A percentile compares a stretch with the other conserved stretches of the same genome.
Evolutionary conservation across 1,284 basidiomycete species (phyloP).

Genomic region (Cystobasidium slooffiae): DNA sequence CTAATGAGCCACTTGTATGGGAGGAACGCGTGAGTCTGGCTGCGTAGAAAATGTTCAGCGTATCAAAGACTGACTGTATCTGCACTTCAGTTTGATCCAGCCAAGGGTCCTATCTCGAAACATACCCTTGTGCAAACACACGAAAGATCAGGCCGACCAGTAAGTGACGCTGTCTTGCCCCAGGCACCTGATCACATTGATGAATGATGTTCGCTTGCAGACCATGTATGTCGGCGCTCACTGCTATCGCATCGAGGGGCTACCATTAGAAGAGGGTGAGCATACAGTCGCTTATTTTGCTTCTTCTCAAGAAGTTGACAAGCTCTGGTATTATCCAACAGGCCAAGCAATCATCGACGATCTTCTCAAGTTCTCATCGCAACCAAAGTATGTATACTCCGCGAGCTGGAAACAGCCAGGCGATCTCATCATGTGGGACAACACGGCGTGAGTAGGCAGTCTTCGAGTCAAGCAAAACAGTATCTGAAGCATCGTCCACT

Average conservation of each 20-base stretch:
- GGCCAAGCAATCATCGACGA: slow-evolving; percentile 50
- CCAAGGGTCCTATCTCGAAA: slow-evolving; percentile 21
- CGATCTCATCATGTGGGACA: slow-evolving; percentile 51
- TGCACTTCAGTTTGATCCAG: slow-evolving; percentile 23
- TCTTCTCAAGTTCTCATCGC: slow-evolving; percentile 52
- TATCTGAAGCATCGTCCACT: neutral
- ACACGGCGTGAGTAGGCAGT: slow-evolving; percentile 13
- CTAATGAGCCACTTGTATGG: slow-evolving; percentile 14
- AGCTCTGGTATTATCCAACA: neutral
- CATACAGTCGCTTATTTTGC: neutral
- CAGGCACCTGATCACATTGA: neutral
- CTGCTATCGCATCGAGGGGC: slow-evolving; percentile 24
- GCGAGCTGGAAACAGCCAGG: slow-evolving; percentile 54
- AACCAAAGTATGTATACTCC: slow-evolving; percentile 51
- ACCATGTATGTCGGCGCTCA: slow-evolving; percentile 31
- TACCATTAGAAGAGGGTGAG: slow-evolving; percentile 25
- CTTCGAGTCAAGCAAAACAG: neutral
- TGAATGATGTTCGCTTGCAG: neutral
- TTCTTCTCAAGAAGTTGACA: neutral
- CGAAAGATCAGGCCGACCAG: slow-evolving; percentile 14
- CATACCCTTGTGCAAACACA: slow-evolving; percentile 22
- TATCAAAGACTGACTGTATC: neutral
- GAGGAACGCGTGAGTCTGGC: slow-evolving; percentile 8
- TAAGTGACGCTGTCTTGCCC: neutral
- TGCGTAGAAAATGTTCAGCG: neutral